Evolutionary conservation across 345 rosid genomes (phyloP).

Genomic region (Mercurialis annua): DNA sequence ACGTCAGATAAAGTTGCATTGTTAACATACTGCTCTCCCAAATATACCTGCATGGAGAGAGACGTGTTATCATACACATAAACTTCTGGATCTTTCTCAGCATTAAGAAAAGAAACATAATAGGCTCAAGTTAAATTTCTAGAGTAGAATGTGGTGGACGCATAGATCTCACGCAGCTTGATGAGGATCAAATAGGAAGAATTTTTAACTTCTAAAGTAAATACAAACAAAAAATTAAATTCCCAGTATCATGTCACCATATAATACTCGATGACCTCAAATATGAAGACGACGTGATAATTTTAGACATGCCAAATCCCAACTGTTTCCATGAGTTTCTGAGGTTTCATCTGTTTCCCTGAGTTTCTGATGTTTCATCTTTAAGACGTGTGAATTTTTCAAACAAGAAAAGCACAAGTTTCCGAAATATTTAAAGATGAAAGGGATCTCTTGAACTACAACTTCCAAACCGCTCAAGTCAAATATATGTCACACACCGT

Average conservation of each 20-base stretch:
- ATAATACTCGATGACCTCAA: neutral
- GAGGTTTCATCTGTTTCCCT: too few relatives aligned
- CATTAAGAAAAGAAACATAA: neutral
- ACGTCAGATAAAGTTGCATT: conserved; percentile 87
- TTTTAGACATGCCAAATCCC: neutral
- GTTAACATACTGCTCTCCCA: conserved; percentile 96
- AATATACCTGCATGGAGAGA: conserved; percentile 62
- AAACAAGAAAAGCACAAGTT: neutral
- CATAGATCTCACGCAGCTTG: neutral
- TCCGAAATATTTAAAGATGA: too few relatives aligned
- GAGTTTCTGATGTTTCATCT: neutral
- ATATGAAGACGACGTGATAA: too few relatives aligned
- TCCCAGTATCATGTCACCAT: neutral
- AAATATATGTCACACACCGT: neutral
- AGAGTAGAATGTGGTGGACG: neutral
- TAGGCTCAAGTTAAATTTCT: neutral
- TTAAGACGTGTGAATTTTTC: too few relatives aligned
- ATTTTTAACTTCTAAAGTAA: neutral
- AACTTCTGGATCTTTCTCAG: neutral
- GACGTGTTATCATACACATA: neutral
- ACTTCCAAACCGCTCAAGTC: neutral
- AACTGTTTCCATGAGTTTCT: too few relatives aligned
- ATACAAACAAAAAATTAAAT: neutral
- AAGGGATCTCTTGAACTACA: neutral
- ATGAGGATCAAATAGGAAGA: neutral